Base-by-base conservation (phyloP, 1,284 basidiomycete genomes). In the Irpex sp. region DNA sequence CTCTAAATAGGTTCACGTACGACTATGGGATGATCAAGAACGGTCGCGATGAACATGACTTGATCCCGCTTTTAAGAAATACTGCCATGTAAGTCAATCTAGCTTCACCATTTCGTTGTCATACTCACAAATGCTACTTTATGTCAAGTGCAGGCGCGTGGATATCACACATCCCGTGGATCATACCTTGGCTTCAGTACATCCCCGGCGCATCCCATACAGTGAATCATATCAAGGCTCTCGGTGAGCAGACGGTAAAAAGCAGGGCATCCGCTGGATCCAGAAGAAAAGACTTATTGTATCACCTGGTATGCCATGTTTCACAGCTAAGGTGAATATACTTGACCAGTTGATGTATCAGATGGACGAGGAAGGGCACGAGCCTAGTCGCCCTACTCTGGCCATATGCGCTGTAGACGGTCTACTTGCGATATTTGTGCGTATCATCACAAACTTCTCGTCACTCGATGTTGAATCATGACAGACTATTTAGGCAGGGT, bases 91-190 rank as follows among this genome's bases (percentile, higher is more conserved):
- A 35, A 43, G 59, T 65, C 19, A 61, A 19, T 54, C 49, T 21
- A 33, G 21, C n/a, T 43, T 26, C 46, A 57, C 8, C 11, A 11
- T 43, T 36, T 11, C 17, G 13, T 19, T 26, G 31, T 11, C 56
- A 8, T n/a, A 5, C 21, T 26, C 39, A 43, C 11, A n/a, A n/a
- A 26, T 58, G 33, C 43, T 33, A 61, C 49, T 47, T 8, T 15
- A 13, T 43, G 11, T 43, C 26, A 43, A 64, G 66, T 6, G 62
- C 59, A 17, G 58, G 56, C 5, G 58, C 54, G 2, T 59, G 61
- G 60, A 60, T 67, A 5, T 65, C 66, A 4, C 64, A 67, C 57
- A 56, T 68, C 7, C 60, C 65, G 1, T 68, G 67, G 67, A 8
- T 61, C 9, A 63, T 58, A 8, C 60, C 61, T 46, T 26, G 26